Evolutionary conservation across 352 stramenopile genomes (phyloP).

Genomic region (Phytophthora constricta): DNA sequence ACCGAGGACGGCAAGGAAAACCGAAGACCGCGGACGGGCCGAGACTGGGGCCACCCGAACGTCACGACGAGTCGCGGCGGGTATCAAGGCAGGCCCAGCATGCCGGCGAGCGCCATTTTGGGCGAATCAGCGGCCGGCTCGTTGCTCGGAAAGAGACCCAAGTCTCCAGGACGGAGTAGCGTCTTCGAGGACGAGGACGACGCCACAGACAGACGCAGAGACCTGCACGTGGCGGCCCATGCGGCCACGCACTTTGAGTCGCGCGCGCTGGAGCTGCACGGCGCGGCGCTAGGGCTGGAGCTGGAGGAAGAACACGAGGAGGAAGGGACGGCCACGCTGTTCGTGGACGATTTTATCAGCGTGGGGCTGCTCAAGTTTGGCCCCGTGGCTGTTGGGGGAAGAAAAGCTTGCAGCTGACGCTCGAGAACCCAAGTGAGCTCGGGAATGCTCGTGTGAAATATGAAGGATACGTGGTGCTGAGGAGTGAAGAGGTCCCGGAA

Average conservation of each 20-base stretch:
- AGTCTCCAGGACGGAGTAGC: neutral
- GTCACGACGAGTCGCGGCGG: constrained; percentile 21
- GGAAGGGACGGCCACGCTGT: constrained; percentile 27
- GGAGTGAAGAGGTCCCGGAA: constrained; percentile 2
- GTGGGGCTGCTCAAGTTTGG: constrained; percentile 62
- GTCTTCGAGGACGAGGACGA: constrained; percentile 3
- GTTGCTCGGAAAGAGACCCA: constrained; percentile 36
- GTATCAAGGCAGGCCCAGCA: neutral
- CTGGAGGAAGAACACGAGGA: neutral
- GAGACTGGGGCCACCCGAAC: constrained; percentile 21
- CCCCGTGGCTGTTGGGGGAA: constrained; percentile 47
- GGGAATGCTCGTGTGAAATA: constrained; percentile 74
- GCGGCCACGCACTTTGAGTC: constrained; percentile 29
- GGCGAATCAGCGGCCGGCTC: constrained; percentile 5
- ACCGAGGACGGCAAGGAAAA: constrained; percentile 39
- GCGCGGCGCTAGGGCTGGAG: neutral
- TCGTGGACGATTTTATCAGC: constrained; percentile 56
- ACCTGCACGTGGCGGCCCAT: constrained; percentile 9
- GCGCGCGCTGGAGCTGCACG: constrained; percentile 25
- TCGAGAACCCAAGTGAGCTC: constrained; percentile 66
- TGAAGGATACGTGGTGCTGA: constrained; percentile 62
- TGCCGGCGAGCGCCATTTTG: neutral
- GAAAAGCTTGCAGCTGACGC: constrained; percentile 53
- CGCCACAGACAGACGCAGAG: constrained; percentile 4
- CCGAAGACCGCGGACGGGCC: constrained; percentile 15